These are phyloP conservation scores for Brassica cretica DNA, from an alignment of 345 rosid genomes.

Conservation along the genomic window DNA sequence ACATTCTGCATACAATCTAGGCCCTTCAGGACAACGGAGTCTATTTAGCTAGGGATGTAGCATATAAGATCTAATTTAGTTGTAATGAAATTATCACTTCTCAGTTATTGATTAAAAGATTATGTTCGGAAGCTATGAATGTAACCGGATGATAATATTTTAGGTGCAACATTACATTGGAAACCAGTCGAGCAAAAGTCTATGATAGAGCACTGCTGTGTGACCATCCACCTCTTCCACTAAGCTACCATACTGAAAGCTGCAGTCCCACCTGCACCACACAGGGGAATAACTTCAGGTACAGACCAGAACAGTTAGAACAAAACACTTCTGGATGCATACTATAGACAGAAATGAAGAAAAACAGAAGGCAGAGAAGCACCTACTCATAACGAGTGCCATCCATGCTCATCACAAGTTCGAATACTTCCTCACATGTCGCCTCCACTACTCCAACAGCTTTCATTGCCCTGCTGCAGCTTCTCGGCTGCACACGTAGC, in stretches of 20 bases:
- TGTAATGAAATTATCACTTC: neutral
- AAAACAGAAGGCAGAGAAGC: conserved; percentile 28
- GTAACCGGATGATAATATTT: neutral
- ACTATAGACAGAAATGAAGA: neutral
- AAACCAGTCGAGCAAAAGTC: conserved; percentile 97
- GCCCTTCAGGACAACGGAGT: neutral
- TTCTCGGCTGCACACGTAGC: conserved; percentile 77
- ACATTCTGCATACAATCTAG: neutral
- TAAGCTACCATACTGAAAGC: conserved; percentile 89
- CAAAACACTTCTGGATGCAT: conserved; percentile 10
- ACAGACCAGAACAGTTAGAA: conserved; percentile 12
- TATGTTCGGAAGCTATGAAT: neutral
- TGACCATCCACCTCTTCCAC: conserved; percentile 99
- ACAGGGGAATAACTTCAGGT: conserved; percentile 10
- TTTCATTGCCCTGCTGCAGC: conserved; percentile 99
- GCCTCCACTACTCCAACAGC: conserved; percentile 99
- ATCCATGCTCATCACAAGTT: conserved; percentile 99
- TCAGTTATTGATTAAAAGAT: neutral
- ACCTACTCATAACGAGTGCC: conserved; percentile 97
- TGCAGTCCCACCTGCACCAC: conserved; percentile 93
- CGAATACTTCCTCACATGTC: conserved; percentile 95
- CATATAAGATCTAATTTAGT: neutral
- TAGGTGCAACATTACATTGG: conserved; percentile 58
- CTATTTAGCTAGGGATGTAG: neutral
- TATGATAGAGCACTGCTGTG: conserved; percentile 93